These are phyloP conservation scores for Colletotrichum sp. DNA, from an alignment of 2,329 filamentous ascomycete genomes.

Conservation along the genomic window DNA sequence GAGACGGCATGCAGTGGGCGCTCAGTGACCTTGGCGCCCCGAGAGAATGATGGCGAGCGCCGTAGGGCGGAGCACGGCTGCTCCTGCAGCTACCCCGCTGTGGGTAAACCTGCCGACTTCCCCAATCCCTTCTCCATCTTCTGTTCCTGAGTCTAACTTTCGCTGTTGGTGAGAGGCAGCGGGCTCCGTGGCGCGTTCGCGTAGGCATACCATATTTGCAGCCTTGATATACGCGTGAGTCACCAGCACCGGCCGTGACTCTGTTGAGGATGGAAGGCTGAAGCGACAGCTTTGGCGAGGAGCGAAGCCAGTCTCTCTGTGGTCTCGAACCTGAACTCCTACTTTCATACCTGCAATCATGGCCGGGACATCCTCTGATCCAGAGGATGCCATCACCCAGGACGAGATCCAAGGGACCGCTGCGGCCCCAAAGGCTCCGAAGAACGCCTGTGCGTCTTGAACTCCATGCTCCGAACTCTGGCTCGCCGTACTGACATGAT, in stretches of 20 bases:
- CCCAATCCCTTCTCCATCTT: not conserved
- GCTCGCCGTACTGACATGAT: not conserved
- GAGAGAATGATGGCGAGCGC: not conserved
- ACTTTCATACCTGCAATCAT: conserved; percentile 19
- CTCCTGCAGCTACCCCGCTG: conserved; percentile 3
- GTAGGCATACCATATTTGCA: not conserved
- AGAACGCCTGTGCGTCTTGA: conserved; percentile 47
- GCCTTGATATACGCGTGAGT: not conserved
- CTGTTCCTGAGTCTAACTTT: not conserved
- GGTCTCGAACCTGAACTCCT: not conserved
- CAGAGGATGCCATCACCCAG: conserved; percentile 46
- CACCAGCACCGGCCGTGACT: not conserved
- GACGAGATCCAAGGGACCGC: conserved; percentile 45
- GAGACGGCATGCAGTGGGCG: not conserved
- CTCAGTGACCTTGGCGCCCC: not conserved
- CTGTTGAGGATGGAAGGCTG: not conserved
- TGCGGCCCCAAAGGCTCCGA: conserved; percentile 25
- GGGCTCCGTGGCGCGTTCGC: not conserved
- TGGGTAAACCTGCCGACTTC: not conserved
- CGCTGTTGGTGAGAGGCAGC: not conserved
- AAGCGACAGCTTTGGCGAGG: not conserved
- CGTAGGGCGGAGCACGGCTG: not conserved
- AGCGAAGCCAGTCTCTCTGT: not conserved
- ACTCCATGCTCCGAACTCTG: not conserved
- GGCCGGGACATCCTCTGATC: conserved; percentile 28